Evolutionary conservation across 306 rosid species (phyloP).

Genomic region (Sesbania bispinosa): DNA sequence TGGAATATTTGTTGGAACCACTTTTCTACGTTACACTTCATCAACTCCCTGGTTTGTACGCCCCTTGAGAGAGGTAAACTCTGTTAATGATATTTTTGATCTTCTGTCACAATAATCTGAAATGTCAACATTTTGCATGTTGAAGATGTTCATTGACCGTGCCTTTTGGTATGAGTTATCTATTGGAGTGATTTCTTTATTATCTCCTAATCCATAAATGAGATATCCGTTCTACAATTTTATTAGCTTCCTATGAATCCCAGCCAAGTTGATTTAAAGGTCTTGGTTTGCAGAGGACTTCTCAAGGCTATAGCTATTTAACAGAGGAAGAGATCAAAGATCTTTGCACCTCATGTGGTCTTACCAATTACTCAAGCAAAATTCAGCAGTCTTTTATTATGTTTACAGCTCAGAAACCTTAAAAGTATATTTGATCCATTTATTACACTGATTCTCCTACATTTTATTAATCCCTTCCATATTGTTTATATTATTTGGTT

Average conservation of each 20-base stretch:
- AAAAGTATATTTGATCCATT: slow-evolving; percentile 29
- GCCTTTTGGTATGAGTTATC: not conserved
- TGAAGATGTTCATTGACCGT: not conserved
- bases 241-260: slow-evolving; percentile 2
- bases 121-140: slow-evolving; percentile 4
- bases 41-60: slow-evolving; percentile 57
- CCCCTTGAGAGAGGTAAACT: slow-evolving; percentile 57
- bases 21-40: slow-evolving; percentile 70
- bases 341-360: slow-evolving; percentile 75
- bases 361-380: slow-evolving; percentile 71
- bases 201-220: not conserved
- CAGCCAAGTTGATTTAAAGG: not conserved
- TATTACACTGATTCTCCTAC: slow-evolving; percentile 28
- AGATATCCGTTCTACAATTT: not conserved
- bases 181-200: not conserved
- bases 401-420: slow-evolving; percentile 79
- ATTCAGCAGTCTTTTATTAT: slow-evolving; percentile 66
- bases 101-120: not conserved
- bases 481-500: slow-evolving; percentile 21
- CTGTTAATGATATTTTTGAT: not conserved
- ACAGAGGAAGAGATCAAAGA: slow-evolving; percentile 67
- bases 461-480: not conserved
- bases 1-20: slow-evolving; percentile 84
- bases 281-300: slow-evolving; percentile 38
- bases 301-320: slow-evolving; percentile 44